phyloP scores from a whole-genome alignment of 768 basidiomycete genomes.

The Mycena leptocephala region DNA sequence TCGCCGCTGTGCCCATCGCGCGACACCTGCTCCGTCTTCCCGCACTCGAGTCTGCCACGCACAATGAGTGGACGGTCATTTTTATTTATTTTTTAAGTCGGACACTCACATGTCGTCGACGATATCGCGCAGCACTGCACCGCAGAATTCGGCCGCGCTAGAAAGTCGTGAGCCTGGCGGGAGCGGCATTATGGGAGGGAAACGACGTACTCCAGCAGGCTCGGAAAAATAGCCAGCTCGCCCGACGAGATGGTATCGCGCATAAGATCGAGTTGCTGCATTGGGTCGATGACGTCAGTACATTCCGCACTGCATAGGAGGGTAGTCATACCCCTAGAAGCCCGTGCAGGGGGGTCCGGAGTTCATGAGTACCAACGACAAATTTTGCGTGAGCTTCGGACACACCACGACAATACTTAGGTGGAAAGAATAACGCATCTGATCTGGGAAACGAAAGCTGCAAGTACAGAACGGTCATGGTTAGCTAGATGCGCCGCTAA shows the following conservation, averaged over 20 bases:
- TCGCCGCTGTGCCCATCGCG: background rate
- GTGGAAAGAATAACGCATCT: slow-evolving; percentile 19
- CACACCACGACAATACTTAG: background rate
- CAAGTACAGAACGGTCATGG: too few relatives aligned
- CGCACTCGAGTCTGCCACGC: slow-evolving; percentile 22
- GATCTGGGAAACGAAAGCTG: slow-evolving; percentile 33
- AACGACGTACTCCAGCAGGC: slow-evolving; percentile 12
- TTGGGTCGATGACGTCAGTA: background rate
- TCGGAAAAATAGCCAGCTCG: slow-evolving; percentile 5
- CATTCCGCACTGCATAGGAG: background rate
- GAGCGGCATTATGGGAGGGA: background rate
- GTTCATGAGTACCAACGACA: slow-evolving; percentile 23
- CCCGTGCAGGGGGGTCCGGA: slow-evolving; percentile 30
- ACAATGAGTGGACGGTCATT: background rate
- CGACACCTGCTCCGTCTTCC: slow-evolving; percentile 4
- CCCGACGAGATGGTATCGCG: slow-evolving; percentile 19
- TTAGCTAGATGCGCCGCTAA: background rate
- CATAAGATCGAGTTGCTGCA: slow-evolving; percentile 30
- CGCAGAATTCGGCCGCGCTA: slow-evolving; percentile 32
- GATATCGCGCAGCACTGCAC: slow-evolving; percentile 19
- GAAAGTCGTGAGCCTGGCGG: background rate
- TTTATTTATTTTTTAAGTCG: background rate
- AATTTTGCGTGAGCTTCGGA: background rate
- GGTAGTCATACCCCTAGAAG: slow-evolving; percentile 27
- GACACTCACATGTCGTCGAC: slow-evolving; percentile 27